These are phyloP conservation scores for Beauveria pseudobassiana DNA, from an alignment of 2,329 filamentous ascomycete genomes.

Conservation along the genomic window DNA sequence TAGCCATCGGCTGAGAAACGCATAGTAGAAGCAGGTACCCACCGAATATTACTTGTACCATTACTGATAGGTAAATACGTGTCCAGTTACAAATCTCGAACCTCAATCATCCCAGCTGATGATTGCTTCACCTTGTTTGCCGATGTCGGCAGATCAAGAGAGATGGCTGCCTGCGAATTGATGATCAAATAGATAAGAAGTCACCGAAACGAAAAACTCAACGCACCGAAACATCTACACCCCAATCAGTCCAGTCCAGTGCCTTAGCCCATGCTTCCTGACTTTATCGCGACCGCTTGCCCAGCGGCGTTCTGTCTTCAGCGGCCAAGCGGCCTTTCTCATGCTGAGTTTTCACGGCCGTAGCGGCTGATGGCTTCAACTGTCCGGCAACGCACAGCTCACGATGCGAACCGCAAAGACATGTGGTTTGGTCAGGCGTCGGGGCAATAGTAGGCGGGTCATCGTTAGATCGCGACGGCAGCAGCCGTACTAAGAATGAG, in stretches of 20 bases:
- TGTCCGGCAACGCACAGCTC: background rate
- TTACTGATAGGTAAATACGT: background rate
- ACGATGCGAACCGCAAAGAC: background rate
- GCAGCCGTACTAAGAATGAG: background rate
- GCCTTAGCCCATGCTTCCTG: too few relatives aligned
- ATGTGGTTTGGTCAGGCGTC: too few relatives aligned
- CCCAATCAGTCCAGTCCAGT: too few relatives aligned
- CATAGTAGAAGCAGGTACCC: background rate
- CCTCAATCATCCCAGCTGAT: background rate
- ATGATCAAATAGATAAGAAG: background rate
- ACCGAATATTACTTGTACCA: background rate
- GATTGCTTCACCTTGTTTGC: background rate
- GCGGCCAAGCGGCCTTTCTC: too few relatives aligned
- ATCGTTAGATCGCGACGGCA: background rate
- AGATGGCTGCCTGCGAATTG: background rate
- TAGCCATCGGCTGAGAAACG: background rate
- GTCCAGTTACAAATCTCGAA: background rate
- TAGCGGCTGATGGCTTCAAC: too few relatives aligned
- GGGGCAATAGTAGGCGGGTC: background rate
- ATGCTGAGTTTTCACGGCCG: too few relatives aligned
- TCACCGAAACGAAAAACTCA: too few relatives aligned
- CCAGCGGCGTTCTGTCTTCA: too few relatives aligned
- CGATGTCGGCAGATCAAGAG: background rate
- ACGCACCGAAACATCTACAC: too few relatives aligned
- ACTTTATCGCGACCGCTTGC: too few relatives aligned